These are phyloP conservation scores for Stentor roeselii DNA, from an alignment of 73 alveolate genomes.

Conservation along the genomic window DNA sequence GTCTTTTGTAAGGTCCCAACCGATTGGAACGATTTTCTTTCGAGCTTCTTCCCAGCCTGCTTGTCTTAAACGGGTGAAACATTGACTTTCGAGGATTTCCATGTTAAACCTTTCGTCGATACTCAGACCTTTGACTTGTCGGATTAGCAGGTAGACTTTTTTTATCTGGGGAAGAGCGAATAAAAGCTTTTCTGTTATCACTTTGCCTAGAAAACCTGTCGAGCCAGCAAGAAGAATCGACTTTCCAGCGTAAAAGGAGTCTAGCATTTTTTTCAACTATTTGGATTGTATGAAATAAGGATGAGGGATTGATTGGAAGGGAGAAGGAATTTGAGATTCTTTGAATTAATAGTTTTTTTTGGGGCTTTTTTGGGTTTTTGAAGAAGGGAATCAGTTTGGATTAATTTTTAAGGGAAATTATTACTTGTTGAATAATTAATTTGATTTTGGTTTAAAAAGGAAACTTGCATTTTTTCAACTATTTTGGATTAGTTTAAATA, in stretches of 20 bases:
- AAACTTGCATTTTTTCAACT: too few relatives aligned
- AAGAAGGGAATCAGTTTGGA: too few relatives aligned
- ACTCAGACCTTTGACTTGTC: conserved; percentile 47
- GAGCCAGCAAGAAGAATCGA: conserved; percentile 61
- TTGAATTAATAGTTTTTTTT: too few relatives aligned
- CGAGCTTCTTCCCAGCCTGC: conserved; percentile 40
- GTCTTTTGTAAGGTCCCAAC: conserved; percentile 40
- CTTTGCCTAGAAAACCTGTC: conserved; percentile 84
- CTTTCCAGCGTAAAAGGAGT: conserved; percentile 44
- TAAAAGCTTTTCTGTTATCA: conserved; percentile 60
- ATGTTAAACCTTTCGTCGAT: conserved; percentile 65
- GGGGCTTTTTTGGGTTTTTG: too few relatives aligned
- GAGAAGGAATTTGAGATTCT: too few relatives aligned
- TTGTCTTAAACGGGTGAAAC: conserved; percentile 62
- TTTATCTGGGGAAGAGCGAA: conserved; percentile 59
- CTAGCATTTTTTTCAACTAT: too few relatives aligned
- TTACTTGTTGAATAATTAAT: too few relatives aligned
- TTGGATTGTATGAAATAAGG: too few relatives aligned
- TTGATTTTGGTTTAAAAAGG: too few relatives aligned
- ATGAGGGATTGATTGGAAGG: too few relatives aligned
- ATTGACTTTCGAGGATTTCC: conserved; percentile 60
- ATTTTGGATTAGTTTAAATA: too few relatives aligned
- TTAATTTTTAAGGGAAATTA: too few relatives aligned
- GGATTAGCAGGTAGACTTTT: conserved; percentile 53
- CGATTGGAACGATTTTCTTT: conserved; percentile 54